These are phyloP conservation scores for Amaranthus hypochondriacus DNA, from an alignment of 148 eudicot species.

Conservation along the genomic window DNA sequence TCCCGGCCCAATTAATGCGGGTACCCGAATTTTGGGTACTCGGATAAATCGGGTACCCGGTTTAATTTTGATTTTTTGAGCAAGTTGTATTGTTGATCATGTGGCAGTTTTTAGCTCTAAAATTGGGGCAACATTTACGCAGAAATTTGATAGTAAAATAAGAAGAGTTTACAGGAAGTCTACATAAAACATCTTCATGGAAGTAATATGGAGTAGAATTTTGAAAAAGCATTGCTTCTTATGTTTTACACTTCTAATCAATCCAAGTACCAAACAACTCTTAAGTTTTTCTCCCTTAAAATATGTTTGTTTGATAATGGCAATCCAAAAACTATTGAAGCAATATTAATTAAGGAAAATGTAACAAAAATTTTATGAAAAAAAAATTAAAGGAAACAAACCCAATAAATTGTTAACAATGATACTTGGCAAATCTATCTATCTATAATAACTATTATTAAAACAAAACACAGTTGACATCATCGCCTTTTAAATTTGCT, in stretches of 20 bases:
- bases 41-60: too few species aligned
- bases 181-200: not conserved
- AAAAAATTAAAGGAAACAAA: not conserved
- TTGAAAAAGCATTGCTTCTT: not conserved
- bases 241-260: not conserved
- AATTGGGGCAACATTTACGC: too few species aligned
- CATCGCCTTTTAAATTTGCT: too few species aligned
- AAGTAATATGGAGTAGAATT: not conserved
- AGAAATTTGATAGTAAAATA: too few species aligned
- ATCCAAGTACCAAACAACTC: not conserved
- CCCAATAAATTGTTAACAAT: not conserved
- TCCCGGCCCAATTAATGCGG: too few species aligned
- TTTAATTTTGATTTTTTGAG: too few species aligned
- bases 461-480: too few species aligned
- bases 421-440: not conserved
- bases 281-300: not conserved
- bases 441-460: too few species aligned
- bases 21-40: too few species aligned
- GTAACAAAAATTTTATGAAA: too few species aligned
- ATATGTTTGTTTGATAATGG: not conserved
- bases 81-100: too few species aligned
- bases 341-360: not conserved
- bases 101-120: too few species aligned
- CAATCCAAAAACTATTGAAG: not conserved
- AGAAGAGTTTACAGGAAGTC: not conserved